A percentile compares a stretch with the other conserved stretches of the same genome.
Evolutionary conservation across 306 rosid genomes (phyloP).

Genomic region (Psophocarpus tetragonolobus): DNA sequence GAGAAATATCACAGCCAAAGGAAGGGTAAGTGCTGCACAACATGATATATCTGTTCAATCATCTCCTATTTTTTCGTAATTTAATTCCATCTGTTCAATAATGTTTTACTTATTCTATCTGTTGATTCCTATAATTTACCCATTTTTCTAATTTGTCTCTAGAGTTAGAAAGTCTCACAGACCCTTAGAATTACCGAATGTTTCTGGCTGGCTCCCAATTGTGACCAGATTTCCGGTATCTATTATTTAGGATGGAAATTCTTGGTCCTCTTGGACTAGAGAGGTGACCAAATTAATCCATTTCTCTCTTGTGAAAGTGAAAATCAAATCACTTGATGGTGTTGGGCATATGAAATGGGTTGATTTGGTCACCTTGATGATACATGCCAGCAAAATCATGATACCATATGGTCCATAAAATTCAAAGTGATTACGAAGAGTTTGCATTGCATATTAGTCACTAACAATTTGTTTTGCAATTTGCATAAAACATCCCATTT

Average conservation of each 20-base stretch:
- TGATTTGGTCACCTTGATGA: neutral
- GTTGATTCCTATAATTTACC: neutral
- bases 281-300: slow-evolving; percentile 4
- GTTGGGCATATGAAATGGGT: neutral
- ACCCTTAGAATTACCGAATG: neutral
- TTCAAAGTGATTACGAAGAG: neutral
- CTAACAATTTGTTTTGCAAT: neutral
- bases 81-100: neutral
- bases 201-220: slow-evolving; percentile 5
- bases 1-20: slow-evolving; percentile 67
- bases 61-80: neutral
- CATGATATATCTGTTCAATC: slow-evolving; percentile 16
- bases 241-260: neutral
- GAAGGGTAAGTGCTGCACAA: slow-evolving; percentile 47
- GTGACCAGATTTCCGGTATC: neutral
- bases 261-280: neutral
- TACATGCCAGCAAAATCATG: neutral
- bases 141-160: neutral
- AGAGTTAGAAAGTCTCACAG: neutral
- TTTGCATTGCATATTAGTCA: neutral
- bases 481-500: neutral
- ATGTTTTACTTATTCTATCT: neutral
- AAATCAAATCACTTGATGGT: neutral
- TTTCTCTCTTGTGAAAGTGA: neutral
- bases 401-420: neutral